Conservation (phyloP, 2,329 filamentous ascomycete species). For the Fusarium clavum region DNA sequence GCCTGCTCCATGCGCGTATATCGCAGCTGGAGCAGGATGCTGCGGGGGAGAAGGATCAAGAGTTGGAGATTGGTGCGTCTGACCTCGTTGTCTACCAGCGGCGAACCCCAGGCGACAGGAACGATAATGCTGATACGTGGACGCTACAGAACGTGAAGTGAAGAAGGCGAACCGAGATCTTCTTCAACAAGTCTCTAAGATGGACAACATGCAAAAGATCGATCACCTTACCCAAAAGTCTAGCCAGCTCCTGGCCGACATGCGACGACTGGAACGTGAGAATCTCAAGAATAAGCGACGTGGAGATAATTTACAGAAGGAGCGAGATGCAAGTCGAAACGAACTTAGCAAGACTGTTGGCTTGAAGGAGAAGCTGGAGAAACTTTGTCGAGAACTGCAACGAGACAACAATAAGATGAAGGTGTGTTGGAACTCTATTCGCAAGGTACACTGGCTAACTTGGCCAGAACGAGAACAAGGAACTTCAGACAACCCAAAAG, state of each 20-base stretch:
- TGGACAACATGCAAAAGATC: constrained; percentile 91
- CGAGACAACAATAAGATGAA: constrained; percentile 99
- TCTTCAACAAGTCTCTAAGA: constrained; percentile 87
- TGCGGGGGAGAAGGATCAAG: constrained; percentile 93
- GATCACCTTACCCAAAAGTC: constrained; percentile 92
- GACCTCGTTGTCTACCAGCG: constrained; percentile 13
- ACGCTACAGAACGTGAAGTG: constrained; percentile 82
- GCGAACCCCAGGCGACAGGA: constrained; percentile 14
- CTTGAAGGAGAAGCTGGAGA: constrained; percentile 96
- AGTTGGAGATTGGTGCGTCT: constrained; percentile 88
- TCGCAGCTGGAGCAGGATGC: constrained; percentile 95
- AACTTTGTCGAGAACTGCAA: constrained; percentile 91
- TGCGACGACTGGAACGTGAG: constrained; percentile 95
- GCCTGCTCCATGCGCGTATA: constrained; percentile 91
- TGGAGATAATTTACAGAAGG: constrained; percentile 93
- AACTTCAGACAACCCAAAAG: constrained; percentile 86
- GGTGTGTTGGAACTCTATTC: constrained; percentile 63
- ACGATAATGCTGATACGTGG: constrained; percentile 44
- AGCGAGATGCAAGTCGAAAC: constrained; percentile 88
- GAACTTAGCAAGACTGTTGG: constrained; percentile 91
- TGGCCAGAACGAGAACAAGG: constrained; percentile 87
- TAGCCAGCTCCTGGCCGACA: constrained; percentile 89
- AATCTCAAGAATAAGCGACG: constrained; percentile 96
- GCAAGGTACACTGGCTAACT: constrained; percentile 40
- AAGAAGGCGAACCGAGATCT: constrained; percentile 94